phyloP scores from a whole-genome alignment of 345 rosid genomes.

The Excoecaria agallocha region DNA sequence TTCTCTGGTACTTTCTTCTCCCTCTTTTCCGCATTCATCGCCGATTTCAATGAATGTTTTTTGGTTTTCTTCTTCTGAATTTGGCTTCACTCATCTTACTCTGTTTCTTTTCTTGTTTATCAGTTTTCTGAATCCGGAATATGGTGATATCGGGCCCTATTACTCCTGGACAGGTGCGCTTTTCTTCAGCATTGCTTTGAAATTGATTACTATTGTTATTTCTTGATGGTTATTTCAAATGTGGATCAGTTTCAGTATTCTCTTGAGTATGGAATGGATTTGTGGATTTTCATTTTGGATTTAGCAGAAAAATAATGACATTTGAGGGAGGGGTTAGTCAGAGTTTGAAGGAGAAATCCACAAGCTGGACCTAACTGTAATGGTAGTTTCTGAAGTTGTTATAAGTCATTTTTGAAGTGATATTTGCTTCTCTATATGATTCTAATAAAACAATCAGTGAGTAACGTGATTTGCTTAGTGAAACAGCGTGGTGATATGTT shows the following conservation, averaged over 20 bases:
- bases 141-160: slow-evolving; percentile 72
- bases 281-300: neutral
- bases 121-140: slow-evolving; percentile 20
- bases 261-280: neutral
- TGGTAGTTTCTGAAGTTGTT: neutral
- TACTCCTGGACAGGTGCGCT: slow-evolving; percentile 78
- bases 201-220: neutral
- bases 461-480: too few species aligned
- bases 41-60: neutral
- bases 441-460: too few species aligned
- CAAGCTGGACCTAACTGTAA: neutral
- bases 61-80: neutral
- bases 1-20: slow-evolving; percentile 2
- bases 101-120: slow-evolving; percentile 13
- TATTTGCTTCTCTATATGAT: neutral
- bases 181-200: slow-evolving; percentile 14
- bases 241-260: neutral
- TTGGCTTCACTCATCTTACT: slow-evolving; percentile 12
- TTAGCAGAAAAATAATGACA: too few species aligned
- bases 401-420: neutral
- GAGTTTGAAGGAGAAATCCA: neutral
- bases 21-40: neutral
- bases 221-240: neutral
- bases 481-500: neutral
- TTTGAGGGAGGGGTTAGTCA: too few species aligned